Evolutionary conservation across 257 asterid species (phyloP).

Genomic region (Solanum arcanum): DNA sequence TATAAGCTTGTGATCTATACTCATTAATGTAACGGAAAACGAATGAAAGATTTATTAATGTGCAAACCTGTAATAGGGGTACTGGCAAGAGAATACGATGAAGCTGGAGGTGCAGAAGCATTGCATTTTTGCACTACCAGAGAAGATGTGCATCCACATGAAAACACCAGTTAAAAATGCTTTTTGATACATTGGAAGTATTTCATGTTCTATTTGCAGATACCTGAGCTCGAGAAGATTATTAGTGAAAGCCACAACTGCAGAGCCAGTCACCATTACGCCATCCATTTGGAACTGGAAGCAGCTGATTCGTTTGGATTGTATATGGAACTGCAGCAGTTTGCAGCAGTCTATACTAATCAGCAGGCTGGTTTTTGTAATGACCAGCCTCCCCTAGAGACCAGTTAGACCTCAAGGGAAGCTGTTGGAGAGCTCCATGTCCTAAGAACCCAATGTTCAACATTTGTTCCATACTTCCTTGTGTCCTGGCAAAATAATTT

Average conservation of each 20-base stretch:
- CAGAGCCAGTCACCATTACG: constrained; percentile 89
- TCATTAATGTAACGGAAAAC: background rate
- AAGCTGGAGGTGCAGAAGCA: constrained; percentile 38
- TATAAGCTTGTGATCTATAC: background rate
- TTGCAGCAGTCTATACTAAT: constrained; percentile 40
- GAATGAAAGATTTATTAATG: background rate
- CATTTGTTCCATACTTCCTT: constrained; percentile 45
- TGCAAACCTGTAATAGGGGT: constrained; percentile 48
- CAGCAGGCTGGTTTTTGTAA: constrained; percentile 28
- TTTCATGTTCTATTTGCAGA: background rate
- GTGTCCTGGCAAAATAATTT: constrained; percentile 76
- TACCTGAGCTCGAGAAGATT: constrained; percentile 73
- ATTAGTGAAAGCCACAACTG: constrained; percentile 80
- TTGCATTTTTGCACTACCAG: constrained; percentile 75
- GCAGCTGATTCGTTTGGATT: constrained; percentile 28
- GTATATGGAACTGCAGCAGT: constrained; percentile 33
- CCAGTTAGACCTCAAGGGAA: constrained; percentile 54
- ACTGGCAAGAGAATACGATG: constrained; percentile 44
- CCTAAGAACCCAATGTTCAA: constrained; percentile 27
- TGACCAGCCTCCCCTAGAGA: constrained; percentile 38
- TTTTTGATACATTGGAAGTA: background rate
- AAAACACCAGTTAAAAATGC: background rate
- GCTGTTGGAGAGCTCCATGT: constrained; percentile 35
- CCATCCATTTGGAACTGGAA: constrained; percentile 58
- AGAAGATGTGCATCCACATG: constrained; percentile 13